Conservation (phyloP, 768 basidiomycete genomes). For the Hypholoma sublateritium region DNA sequence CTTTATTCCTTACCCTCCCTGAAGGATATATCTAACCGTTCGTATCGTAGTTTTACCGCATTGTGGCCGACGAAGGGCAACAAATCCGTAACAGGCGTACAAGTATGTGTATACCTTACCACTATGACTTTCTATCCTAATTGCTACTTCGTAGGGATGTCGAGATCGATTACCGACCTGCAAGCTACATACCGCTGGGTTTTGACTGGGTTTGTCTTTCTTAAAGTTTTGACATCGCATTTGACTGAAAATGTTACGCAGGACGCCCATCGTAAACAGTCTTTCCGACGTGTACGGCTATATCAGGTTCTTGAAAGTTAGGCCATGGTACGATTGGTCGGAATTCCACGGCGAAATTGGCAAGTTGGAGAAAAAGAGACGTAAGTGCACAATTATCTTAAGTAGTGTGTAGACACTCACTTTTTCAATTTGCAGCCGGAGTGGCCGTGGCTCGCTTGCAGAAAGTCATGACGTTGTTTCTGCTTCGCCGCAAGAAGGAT, state of each 20-base stretch:
- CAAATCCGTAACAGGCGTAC: slow-evolving; percentile 50
- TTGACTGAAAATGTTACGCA: slow-evolving; percentile 14
- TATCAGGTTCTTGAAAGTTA: slow-evolving; percentile 41
- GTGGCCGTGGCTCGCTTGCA: slow-evolving; percentile 61
- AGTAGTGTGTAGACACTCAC: slow-evolving; percentile 1
- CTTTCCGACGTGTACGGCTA: slow-evolving; percentile 55
- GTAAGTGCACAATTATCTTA: slow-evolving; percentile 25
- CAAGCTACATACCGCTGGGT: slow-evolving; percentile 61
- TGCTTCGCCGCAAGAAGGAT: slow-evolving; percentile 65
- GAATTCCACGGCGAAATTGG: slow-evolving; percentile 41
- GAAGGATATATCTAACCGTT: background rate
- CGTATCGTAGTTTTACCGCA: slow-evolving; percentile 43
- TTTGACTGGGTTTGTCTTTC: slow-evolving; percentile 51
- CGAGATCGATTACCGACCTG: slow-evolving; percentile 55
- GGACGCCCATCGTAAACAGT: slow-evolving; percentile 65
- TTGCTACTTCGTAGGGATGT: slow-evolving; percentile 35
- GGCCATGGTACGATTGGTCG: slow-evolving; percentile 47
- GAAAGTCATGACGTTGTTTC: slow-evolving; percentile 49
- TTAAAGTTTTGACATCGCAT: background rate
- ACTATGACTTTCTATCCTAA: background rate
- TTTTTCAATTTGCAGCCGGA: slow-evolving; percentile 32
- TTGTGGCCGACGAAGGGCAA: slow-evolving; percentile 60
- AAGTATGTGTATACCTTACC: slow-evolving; percentile 28
- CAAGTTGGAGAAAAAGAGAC: slow-evolving; percentile 46
- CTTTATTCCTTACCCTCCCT: background rate